Conservation (phyloP, 2,329 filamentous ascomycete genomes). For the Hypoxylon sp. region DNA sequence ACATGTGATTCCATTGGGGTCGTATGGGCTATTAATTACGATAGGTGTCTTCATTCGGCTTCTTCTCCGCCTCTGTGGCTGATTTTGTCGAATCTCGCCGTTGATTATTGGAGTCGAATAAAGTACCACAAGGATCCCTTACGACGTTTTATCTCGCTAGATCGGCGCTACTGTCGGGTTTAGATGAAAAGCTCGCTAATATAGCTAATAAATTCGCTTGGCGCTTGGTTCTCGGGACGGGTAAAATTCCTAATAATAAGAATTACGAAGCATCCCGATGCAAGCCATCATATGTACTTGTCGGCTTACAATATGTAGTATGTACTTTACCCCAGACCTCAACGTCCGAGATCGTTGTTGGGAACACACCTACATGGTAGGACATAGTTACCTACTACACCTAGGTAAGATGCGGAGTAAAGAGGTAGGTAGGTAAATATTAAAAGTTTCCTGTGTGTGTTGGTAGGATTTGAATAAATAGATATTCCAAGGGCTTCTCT, state of each 20-base stretch:
- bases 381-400: constrained; percentile 1
- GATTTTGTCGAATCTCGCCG: constrained; percentile 10
- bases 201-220: constrained; percentile 30
- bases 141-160: constrained; percentile 41
- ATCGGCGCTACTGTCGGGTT: constrained; percentile 40
- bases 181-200: constrained; percentile 29
- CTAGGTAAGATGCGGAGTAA: constrained; percentile 1
- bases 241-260: constrained; percentile 35
- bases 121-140: constrained; percentile 15
- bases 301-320: not conserved
- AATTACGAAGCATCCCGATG: constrained; percentile 33
- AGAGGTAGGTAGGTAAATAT: not conserved
- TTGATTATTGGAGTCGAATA: constrained; percentile 20
- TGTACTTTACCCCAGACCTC: constrained; percentile 37
- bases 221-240: constrained; percentile 20
- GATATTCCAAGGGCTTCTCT: not conserved
- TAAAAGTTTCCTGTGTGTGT: constrained; percentile 1
- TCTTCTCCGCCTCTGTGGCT: not conserved
- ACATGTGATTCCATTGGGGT: constrained; percentile 15
- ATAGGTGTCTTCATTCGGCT: constrained; percentile 19
- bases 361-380: constrained; percentile 22
- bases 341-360: constrained; percentile 26
- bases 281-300: constrained; percentile 31
- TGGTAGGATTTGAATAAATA: constrained; percentile 14
- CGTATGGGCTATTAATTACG: constrained; percentile 9